These are phyloP conservation scores for Albizia julibrissin DNA, from an alignment of 306 rosid species.

Conservation along the genomic window DNA sequence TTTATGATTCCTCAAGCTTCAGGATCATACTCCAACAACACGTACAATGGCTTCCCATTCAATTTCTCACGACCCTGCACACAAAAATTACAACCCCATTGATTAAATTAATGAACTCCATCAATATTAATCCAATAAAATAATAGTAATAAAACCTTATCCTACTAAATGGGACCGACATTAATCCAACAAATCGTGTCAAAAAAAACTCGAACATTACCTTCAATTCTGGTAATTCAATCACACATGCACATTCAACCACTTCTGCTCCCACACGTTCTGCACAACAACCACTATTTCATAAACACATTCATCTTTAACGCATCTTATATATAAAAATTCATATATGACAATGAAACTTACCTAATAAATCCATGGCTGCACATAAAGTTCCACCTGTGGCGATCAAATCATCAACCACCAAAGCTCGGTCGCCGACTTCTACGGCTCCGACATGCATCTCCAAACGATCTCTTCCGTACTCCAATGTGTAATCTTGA, in stretches of 20 bases:
- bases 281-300: conserved; percentile 20
- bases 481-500: conserved; percentile 84
- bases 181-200: too few species aligned
- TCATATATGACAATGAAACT: neutral
- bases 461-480: conserved; percentile 90
- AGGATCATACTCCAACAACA: conserved; percentile 49
- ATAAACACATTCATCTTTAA: neutral
- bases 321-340: neutral
- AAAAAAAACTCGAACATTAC: conserved; percentile 24
- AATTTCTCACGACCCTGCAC: conserved; percentile 63
- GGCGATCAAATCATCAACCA: conserved; percentile 95
- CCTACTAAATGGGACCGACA: neutral
- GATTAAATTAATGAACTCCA: neutral
- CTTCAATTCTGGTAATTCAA: conserved; percentile 69
- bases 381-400: conserved; percentile 98
- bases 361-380: conserved; percentile 92
- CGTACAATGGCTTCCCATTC: conserved; percentile 59
- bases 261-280: conserved; percentile 77
- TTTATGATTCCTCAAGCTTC: neutral
- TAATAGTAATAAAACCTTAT: neutral
- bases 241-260: conserved; percentile 72
- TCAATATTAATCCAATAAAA: neutral
- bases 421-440: conserved; percentile 75
- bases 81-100: neutral
- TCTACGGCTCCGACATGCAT: conserved; percentile 96